Base-by-base conservation (phyloP, 2,329 filamentous ascomycete species). In the Aotearoamyces nothofagi region DNA sequence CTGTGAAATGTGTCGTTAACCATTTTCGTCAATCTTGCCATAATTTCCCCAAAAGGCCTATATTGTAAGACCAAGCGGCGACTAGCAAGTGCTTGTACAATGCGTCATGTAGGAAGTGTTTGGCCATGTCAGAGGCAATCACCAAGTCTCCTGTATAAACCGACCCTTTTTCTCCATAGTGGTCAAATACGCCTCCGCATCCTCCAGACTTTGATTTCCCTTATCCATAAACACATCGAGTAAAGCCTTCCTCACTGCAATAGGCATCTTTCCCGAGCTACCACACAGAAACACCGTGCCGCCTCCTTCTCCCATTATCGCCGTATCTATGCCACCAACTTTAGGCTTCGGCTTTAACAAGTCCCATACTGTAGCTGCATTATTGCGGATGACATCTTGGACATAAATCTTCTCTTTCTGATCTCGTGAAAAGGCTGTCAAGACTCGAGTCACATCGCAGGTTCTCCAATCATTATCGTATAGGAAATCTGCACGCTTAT, bases 391-490 rank as follows among this genome's bases (percentile, higher is more conserved):
- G 5, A 43, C 22, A 32, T 51, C 46, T 22, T 82, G 77, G 2
- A 81, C 75, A 38, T 82, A 82, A 5, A 72, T 49, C 45, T 75
- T 78, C 29, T 64, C 54, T 17, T 42, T 46, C 45, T 78, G 71
- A 39, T 84, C 78, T 22, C 79, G 55, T 3, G 78, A 83, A 46
- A 83, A 83, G 0, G 78, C 78, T 0, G 70, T 64, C 29, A 65
- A 55, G 2, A 79, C 61, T 5, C 60, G 53, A n/a, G n/a, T n/a
- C 5, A 80, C 50, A 2, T 56, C 51, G 2, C 74, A 39, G 0
- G 45, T 22, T 2, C 56, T 44, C 84, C 84, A 94, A 37, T 96
- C 86, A 0, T 74, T 52, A 4, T 60, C 52, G 49, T 90, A 98
- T 55, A 84, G 86, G 53, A 70, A 94, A 49, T 98, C 90, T 0